Evolutionary conservation across 768 basidiomycete species (phyloP), one percentile per base, ranked within the genome.

Genomic region (Lanmaoa pseudosensibilis): DNA sequence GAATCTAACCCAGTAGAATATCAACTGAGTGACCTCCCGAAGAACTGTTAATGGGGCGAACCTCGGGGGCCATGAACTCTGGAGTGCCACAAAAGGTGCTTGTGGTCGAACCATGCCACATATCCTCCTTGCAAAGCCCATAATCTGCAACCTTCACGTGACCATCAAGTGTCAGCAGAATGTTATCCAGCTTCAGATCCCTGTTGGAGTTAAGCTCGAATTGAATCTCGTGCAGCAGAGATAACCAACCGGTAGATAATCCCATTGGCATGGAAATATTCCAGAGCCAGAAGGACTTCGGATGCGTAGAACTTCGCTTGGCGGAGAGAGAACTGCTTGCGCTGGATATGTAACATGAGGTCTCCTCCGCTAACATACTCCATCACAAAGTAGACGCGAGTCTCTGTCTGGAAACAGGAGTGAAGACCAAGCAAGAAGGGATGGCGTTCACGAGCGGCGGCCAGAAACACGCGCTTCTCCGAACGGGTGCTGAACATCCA

Each of bases 31-130:
- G 19, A 1, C 19, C 21, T 11, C 39, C 32, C 36, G 12, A 21
- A 23, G 44, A 45, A 23, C n/a, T 49, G 19, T 25, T 23, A 9
- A 40, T n/a, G 12, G 36, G n/a, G 60, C 80, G 39, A 57, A 95
- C 96, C 83, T 99, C 97, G 4, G 97, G 97, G 21, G 97, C 97
- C 97, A 99, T 98, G 74, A 98, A 98, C 72, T 99, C 97, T 0
- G 97, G 97, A 18, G 97, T 99, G 50, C 97, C 97, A 75, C 97
- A 99, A 76, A 99, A 99, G 4, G 97, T 99, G 73, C 92, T 94
- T 3, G 97, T 99, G 21, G 95, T 98, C 66, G 88, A 85, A 16
- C 94, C 94, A 62, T 81, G 85, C 92, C 92, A 95, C 96, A 99
- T 98, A 19, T 98, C 93, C 69, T 98, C 97, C 72, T 99, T 99